Evolutionary conservation across 371 early-diverging fungal species (phyloP).

Genomic region (Zychaea mexicana): DNA sequence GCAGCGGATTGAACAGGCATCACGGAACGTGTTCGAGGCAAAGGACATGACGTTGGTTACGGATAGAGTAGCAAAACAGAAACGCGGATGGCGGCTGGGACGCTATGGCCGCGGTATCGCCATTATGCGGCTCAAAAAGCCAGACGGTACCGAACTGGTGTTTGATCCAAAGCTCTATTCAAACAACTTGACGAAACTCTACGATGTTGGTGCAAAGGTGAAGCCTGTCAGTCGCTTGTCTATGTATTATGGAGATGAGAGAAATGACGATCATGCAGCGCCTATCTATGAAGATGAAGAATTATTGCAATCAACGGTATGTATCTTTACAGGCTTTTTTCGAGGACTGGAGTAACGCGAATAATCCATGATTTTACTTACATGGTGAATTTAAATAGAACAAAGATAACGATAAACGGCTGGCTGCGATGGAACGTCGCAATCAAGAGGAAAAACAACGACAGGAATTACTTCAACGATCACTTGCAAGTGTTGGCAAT

Average conservation of each 20-base stretch:
- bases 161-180: constrained; percentile 78
- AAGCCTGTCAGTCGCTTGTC: constrained; percentile 44
- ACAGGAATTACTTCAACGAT: constrained; percentile 25
- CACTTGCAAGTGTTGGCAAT: constrained; percentile 13
- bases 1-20: constrained; percentile 27
- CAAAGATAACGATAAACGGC: constrained; percentile 31
- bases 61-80: constrained; percentile 66
- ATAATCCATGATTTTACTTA: not conserved
- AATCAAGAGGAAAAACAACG: constrained; percentile 23
- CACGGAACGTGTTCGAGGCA: constrained; percentile 43
- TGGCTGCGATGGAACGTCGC: constrained; percentile 35
- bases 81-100: constrained; percentile 76
- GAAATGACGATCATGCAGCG: constrained; percentile 5
- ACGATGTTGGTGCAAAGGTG: constrained; percentile 47
- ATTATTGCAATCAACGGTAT: not conserved
- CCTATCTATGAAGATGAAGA: constrained; percentile 17
- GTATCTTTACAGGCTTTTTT: not conserved
- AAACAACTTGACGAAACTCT: constrained; percentile 68
- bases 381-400: not conserved
- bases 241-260: constrained; percentile 42
- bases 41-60: constrained; percentile 76
- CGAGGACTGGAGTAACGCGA: not conserved
- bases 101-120: constrained; percentile 78
- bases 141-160: constrained; percentile 62
- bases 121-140: constrained; percentile 64